Base-by-base conservation (phyloP, 1,139 yeast genomes). In the Wickerhamomyces sp. region DNA sequence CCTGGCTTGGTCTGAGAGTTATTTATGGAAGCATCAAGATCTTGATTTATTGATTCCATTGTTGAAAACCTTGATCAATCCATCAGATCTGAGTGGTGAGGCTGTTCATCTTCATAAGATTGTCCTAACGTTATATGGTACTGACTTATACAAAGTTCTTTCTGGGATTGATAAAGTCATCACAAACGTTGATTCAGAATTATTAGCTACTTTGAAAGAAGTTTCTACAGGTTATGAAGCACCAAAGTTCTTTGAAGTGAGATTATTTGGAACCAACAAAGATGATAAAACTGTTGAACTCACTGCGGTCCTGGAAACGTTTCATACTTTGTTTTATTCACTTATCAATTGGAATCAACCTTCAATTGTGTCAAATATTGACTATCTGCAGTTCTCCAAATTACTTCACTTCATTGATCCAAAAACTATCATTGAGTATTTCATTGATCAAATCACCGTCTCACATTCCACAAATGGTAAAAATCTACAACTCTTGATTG, bases 21-120 rank as follows among this genome's bases (percentile, higher is more conserved):
- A 66, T 30, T 54, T 73, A 10, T 71, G 76, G 73, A 60, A 58
- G 27, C 47, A 54, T 13, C 52, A 60, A 35, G 66, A 65, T 30
- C 54, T 60, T 10, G 58, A 57, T 6, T 56, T 64, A 2, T 52
- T 69, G 4, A 55, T 67, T 11, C 64, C 53, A 29, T 55, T 69
- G 7, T 45, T 69, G 27, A 66, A 65, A 32, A 58, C 64, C 2
- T 53, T 69, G 26, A 49, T 67, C 6, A 54, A 58, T n/a, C 66
- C 71, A 1, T 48, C 56, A 1, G 68, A 67, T n/a, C 47, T 65
- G 10, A 59, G 68, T 18, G 71, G 68, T 6, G 73, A 69, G 27
- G 65, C 72, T 0, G 57, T 60, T 10, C 60, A 65, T 31, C 59
- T 70, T n/a, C 71, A 67, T 45, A 60, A 59, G 27, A 53, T 66